Evolutionary conservation across 495 filamentous ascomycete genomes (phyloP).

Genomic region (Tetracladium setigerum): DNA sequence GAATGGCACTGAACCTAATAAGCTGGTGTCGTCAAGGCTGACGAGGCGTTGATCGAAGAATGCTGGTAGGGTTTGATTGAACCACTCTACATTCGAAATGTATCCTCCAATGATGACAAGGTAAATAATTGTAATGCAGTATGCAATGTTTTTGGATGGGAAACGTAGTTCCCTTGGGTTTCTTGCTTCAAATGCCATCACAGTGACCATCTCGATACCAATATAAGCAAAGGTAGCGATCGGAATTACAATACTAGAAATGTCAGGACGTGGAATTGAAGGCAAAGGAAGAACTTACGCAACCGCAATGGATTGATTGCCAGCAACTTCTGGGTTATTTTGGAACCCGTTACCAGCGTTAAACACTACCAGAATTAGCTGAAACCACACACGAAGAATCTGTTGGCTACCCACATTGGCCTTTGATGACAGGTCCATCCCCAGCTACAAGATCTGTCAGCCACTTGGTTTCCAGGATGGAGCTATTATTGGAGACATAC

Average conservation of each 20-base stretch:
- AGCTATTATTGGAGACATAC: slow-evolving; percentile 9
- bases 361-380: slow-evolving; percentile 15
- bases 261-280: not conserved
- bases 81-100: slow-evolving; percentile 32
- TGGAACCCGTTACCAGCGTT: slow-evolving; percentile 17
- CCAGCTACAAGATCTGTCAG: too few species aligned
- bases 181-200: slow-evolving; percentile 40
- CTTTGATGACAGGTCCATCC: too few species aligned
- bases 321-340: slow-evolving; percentile 23
- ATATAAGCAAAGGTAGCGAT: slow-evolving; percentile 36
- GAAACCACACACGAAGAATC: not conserved
- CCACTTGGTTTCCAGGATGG: too few species aligned
- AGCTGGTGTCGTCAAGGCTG: not conserved
- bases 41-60: slow-evolving; percentile 8
- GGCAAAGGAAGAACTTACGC: slow-evolving; percentile 22
- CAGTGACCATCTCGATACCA: slow-evolving; percentile 36
- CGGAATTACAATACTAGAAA: slow-evolving; percentile 31
- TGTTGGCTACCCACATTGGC: too few species aligned
- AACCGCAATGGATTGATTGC: slow-evolving; percentile 24
- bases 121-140: slow-evolving; percentile 22
- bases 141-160: slow-evolving; percentile 25
- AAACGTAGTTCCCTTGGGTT: slow-evolving; percentile 26
- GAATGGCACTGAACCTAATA: not conserved
- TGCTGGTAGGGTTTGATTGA: slow-evolving; percentile 27
- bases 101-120: slow-evolving; percentile 24